Base-by-base conservation (phyloP, 2,329 filamentous ascomycete species). In the Penicillium sp. region DNA sequence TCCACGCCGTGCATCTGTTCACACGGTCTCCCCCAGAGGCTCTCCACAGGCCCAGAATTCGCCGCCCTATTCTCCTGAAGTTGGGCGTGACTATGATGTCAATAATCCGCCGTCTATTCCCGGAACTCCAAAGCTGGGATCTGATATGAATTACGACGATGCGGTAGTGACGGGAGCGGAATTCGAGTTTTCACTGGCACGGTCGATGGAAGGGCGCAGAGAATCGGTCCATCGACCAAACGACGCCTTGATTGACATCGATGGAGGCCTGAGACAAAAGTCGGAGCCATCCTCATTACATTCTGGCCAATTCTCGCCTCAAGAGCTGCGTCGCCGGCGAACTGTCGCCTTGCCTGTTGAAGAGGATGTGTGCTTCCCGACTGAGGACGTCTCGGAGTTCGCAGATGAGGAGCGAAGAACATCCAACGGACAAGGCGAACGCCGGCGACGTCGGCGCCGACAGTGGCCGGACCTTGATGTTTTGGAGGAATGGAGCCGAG, bases 361-460 rank as follows among this genome's bases (percentile, higher is more conserved):
- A 60, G 87, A 87, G 55, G 93, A 97, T 69, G 90, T 97, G 0
- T 96, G 93, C 72, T 96, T 95, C 61, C 91, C 90, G 0, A 82
- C 83, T 5, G 84, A 86, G 46, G 83, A 77, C 4, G 77, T 90
- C 69, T 93, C 88, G 0, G 89, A 94, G 59, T 74, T 93, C 41
- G 89, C 91, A 29, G 89, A 94, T 40, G 88, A 93, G 42, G 68
- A 76, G 6, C 72, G 73, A 34, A 75, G 74, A 38, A 68, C 73
- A 4, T 76, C 78, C 4, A 71, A 68, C 39, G 68, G 67, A 38
- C 58, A 61, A 5, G 69, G 68, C 13, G 64, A 63, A 46, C 71
- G 70, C 36, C 68, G 77, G 47, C 66, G 84, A 13, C 79, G 88
- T 26, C 79, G 86, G 47, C 79, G 83, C 37, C 75, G 82, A 33